Evolutionary conservation across 805 yeast species (phyloP).

Genomic region (Suhomyces prunicola): DNA sequence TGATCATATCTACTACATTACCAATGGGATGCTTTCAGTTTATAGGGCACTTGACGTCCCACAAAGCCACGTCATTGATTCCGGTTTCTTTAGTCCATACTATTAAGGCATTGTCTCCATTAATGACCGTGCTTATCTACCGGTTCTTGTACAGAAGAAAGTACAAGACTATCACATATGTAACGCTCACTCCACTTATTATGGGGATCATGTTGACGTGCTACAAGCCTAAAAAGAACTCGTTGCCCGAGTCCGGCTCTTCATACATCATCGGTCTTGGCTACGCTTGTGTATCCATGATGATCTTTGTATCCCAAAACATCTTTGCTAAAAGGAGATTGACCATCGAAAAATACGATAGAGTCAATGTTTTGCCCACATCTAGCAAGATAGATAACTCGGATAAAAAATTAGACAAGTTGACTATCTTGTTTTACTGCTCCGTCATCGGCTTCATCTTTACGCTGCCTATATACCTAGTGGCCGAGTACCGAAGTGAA

Average conservation of each 20-base stretch:
- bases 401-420: conserved; percentile 55
- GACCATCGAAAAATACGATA: conserved; percentile 40
- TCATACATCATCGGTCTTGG: conserved; percentile 38
- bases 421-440: conserved; percentile 69
- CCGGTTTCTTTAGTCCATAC: conserved; percentile 97
- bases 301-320: conserved; percentile 74
- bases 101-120: conserved; percentile 86
- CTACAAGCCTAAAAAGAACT: conserved; percentile 39
- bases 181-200: conserved; percentile 75
- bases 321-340: conserved; percentile 74
- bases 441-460: conserved; percentile 64
- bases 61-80: conserved; percentile 85
- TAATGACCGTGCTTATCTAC: conserved; percentile 81
- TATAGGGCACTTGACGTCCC: conserved; percentile 85
- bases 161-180: conserved; percentile 65
- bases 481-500: conserved; percentile 45
- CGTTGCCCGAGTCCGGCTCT: conserved; percentile 5
- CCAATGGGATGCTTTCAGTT: conserved; percentile 97
- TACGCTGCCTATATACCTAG: conserved; percentile 64
- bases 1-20: conserved; percentile 61
- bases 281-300: conserved; percentile 54
- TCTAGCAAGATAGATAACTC: conserved; percentile 13
- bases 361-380: conserved; percentile 19
- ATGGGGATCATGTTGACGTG: conserved; percentile 84
- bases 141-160: conserved; percentile 53